Evolutionary conservation across 768 basidiomycete genomes (phyloP), one percentile per base, ranked within the genome.

Genomic region (Phaeotremella fagi): DNA sequence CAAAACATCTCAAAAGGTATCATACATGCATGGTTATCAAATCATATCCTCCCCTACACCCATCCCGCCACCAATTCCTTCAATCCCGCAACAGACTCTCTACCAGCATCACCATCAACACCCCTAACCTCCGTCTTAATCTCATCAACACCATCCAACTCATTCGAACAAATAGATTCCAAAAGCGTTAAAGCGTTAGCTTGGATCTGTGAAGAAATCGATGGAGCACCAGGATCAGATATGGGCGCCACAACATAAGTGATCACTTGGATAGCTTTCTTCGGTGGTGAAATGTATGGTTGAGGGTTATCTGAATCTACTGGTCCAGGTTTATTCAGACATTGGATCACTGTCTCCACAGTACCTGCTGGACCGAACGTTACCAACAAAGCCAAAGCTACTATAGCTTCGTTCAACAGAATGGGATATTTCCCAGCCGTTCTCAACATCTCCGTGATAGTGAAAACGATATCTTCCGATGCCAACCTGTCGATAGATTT

Each of bases 401-500:
- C 82, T 20, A 92, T 79, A 1, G 85, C 88, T 72, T 98, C 94
- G 61, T 90, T 94, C 49, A 95, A 81, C 27, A 98, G 79, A 35
- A 90, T 78, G 1, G 88, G 85, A 68, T 89, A 90, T 68, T 84
- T 85, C 57, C 80, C 82, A 67, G 88, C 88, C 57, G 85, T 80
- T 23, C 82, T 82, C 16, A 92, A 78, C 52, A 95, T 81, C 50
- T 80, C 82, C 1, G 83, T 81, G 27, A 98, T 78, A 24, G 83
- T 80, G 3, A 79, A 78, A 0, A 82, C 81, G 53, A 81, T 82
- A 16, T 82, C 78, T n/a, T 75, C 68, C 14, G 78, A 82, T 27
- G 80, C 75, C 18, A 87, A 47, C 78, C 75, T 51, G 85, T 80
- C 20, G 83, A 26, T 75, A n/a, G n/a, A n/a, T n/a, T n/a, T n/a